These are phyloP conservation scores for Hanseniaspora taiwanica DNA, from an alignment of 805 yeast species.

Conservation along the genomic window DNA sequence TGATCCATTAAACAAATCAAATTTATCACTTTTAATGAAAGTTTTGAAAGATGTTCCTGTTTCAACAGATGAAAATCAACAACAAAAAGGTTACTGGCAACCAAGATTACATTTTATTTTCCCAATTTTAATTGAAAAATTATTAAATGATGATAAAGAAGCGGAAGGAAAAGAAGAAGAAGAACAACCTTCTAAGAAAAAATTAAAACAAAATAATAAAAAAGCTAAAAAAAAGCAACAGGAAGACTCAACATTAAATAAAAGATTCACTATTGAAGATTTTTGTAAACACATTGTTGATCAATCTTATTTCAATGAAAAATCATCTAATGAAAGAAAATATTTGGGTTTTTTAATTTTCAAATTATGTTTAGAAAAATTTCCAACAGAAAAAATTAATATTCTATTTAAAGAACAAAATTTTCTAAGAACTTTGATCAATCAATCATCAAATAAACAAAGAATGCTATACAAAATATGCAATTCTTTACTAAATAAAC, in stretches of 20 bases:
- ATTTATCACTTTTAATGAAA: conserved; percentile 44
- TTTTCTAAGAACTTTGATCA: conserved; percentile 56
- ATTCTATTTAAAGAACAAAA: conserved; percentile 41
- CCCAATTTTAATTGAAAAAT: conserved; percentile 24
- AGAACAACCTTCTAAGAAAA: conserved; percentile 23
- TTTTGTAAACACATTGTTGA: conserved; percentile 77
- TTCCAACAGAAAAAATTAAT: conserved; percentile 10
- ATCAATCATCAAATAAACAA: conserved; percentile 57
- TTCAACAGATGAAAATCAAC: conserved; percentile 20
- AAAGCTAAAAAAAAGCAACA: conserved; percentile 3
- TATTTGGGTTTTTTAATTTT: conserved; percentile 76
- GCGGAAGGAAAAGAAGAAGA: conserved; percentile 25
- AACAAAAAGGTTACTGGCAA: conserved; percentile 59
- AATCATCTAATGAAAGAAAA: conserved; percentile 76
- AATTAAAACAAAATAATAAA: conserved; percentile 12
- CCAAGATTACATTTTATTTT: conserved; percentile 67
- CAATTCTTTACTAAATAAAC: conserved; percentile 31
- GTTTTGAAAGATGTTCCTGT: conserved; percentile 45
- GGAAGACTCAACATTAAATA: conserved; percentile 8
- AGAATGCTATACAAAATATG: conserved; percentile 60
- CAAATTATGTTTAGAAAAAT: conserved; percentile 29
- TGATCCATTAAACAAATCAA: conserved; percentile 64
- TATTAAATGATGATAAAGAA: conserved; percentile 8
- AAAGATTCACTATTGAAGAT: conserved; percentile 32
- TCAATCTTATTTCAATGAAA: conserved; percentile 61